phyloP scores from a whole-genome alignment of 805 yeast species.

The Kuraishia borneana region DNA sequence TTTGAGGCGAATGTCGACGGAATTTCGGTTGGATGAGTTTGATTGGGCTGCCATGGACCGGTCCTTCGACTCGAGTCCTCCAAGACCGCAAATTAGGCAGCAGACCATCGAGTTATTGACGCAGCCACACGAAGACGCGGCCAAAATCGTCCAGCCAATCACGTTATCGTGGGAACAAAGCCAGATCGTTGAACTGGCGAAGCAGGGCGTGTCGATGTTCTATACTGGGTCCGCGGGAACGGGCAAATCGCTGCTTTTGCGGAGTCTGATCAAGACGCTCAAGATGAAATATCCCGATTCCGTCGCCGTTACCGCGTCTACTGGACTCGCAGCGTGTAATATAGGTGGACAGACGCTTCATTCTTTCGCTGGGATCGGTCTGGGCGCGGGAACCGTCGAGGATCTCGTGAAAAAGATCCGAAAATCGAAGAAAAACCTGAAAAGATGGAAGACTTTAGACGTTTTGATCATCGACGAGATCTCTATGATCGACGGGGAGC shows the following conservation, averaged over 20 bases:
- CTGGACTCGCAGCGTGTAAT: constrained; percentile 92
- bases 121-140: background rate
- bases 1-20: too few relatives aligned
- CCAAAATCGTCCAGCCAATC: constrained; percentile 3
- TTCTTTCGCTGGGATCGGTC: constrained; percentile 76
- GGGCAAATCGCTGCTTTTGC: constrained; percentile 65
- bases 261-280: constrained; percentile 50
- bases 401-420: constrained; percentile 36
- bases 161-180: constrained; percentile 26
- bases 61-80: too few relatives aligned
- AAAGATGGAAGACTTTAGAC: constrained; percentile 55
- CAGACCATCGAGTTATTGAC: background rate
- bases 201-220: constrained; percentile 43
- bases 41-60: too few relatives aligned
- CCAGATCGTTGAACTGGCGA: constrained; percentile 36
- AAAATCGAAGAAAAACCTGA: constrained; percentile 27
- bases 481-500: constrained; percentile 81
- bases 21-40: too few relatives aligned
- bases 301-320: constrained; percentile 89
- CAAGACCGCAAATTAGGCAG: too few relatives aligned
- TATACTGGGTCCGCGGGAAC: constrained; percentile 86
- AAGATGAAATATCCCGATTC: constrained; percentile 29
- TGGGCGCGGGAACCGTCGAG: constrained; percentile 45
- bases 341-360: constrained; percentile 88
- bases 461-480: constrained; percentile 86